Evolutionary conservation across 805 yeast genomes (phyloP).

Genomic region (Lachancea nothofagi): DNA sequence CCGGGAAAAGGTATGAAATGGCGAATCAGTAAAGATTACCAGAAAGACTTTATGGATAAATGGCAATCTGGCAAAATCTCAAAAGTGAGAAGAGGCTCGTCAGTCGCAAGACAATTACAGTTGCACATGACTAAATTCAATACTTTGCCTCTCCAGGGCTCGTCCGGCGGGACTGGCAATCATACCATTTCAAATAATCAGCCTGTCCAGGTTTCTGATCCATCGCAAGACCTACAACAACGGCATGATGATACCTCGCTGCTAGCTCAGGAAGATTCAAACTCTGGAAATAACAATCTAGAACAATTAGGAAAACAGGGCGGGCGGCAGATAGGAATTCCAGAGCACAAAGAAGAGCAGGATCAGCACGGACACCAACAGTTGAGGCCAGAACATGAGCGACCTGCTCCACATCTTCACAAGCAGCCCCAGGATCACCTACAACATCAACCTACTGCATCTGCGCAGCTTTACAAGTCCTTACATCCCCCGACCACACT

Average conservation of each 20-base stretch:
- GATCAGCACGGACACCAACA: too few relatives aligned
- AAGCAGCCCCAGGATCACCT: conserved; percentile 6
- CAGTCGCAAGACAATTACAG: conserved; percentile 75
- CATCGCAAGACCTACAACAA: too few relatives aligned
- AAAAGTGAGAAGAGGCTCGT: conserved; percentile 72
- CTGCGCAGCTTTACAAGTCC: conserved; percentile 1
- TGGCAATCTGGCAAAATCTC: conserved; percentile 70
- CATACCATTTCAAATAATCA: too few relatives aligned
- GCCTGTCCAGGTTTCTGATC: too few relatives aligned
- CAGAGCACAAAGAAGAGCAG: too few relatives aligned
- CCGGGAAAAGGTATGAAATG: conserved; percentile 99
- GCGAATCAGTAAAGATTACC: conserved; percentile 85
- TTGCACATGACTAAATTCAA: conserved; percentile 52
- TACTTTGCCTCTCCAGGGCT: conserved; percentile 36
- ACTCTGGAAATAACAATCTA: too few relatives aligned
- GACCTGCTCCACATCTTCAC: conserved; percentile 4
- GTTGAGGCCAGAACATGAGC: too few relatives aligned
- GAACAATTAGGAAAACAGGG: too few relatives aligned
- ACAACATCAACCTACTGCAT: conserved; percentile 10
- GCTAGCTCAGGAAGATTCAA: too few relatives aligned
- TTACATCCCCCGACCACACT: conserved; percentile 8
- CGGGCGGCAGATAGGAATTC: too few relatives aligned
- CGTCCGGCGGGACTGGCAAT: conserved; percentile 23
- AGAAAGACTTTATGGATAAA: conserved; percentile 76
- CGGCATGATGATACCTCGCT: too few relatives aligned